Base-by-base conservation (phyloP, 148 eudicot genomes). In the Rhododendron ferrugineum region DNA sequence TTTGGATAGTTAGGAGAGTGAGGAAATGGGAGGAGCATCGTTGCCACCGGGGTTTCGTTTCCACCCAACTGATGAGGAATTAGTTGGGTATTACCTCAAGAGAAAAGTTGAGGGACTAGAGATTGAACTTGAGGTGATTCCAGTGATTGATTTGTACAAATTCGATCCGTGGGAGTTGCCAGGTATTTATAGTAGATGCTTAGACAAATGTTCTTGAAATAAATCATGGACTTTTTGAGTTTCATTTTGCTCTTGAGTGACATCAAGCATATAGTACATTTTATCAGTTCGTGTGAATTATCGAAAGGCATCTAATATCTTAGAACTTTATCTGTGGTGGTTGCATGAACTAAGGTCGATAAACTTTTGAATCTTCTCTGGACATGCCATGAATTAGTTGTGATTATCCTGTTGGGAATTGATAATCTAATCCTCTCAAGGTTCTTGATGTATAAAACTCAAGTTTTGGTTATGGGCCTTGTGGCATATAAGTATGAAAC, bases 91-190 rank as follows among this genome's bases (percentile, higher is more conserved):
- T 85, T 94, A 93, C 88, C 89, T 94, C 75, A 92, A 90, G 86
- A 91, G 95, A 87, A 94, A 94, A 87, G 93, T 90, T 36, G 93
- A 92, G 79, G 94, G 94, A 78, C 87, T 89, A 42, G 92, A 91
- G 85, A 89, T 94, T 49, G 98, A 93, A 90, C 96, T 94, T 74
- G 98, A 92, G 91, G 94, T 94, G 70, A 93, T 94, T 85, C 96
- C 98, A 11, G 96, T 89, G 80, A 90, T 94, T 20, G 96, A 94
- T 78, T 90, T 94, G 88, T 94, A 94, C 85, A 94, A 93, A 89
- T 93, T 83, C 80, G 95, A 94, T 84, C 98, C 98, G 68, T 94
- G 98, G 98, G 96, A 94, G 84, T 93, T 94, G 89, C 98, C 98
- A 92, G 98, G 98, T 94, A 93, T 68, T 72, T 23, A 49, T 22